These are phyloP conservation scores for Backusella parvicylindrica DNA, from an alignment of 192 early-diverging fungal species.

Conservation along the genomic window DNA sequence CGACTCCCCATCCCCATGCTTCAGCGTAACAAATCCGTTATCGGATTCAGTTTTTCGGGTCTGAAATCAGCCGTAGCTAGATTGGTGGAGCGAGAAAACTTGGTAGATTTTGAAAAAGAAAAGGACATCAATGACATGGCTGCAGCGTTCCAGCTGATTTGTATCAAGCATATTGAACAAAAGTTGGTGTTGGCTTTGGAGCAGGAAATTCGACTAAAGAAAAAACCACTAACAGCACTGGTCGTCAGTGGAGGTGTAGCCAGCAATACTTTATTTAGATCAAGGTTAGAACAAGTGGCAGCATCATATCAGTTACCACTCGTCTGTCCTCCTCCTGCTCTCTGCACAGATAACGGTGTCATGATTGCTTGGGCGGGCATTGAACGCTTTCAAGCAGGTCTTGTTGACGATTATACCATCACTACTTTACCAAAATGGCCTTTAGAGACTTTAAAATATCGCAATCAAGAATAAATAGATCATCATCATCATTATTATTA, in stretches of 20 bases:
- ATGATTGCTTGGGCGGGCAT: conserved; percentile 87
- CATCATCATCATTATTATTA: neutral
- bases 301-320: conserved; percentile 42
- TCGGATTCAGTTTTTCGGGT: conserved; percentile 74
- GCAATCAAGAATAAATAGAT: neutral
- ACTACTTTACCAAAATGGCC: conserved; percentile 76
- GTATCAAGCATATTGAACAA: conserved; percentile 56
- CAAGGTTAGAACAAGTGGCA: conserved; percentile 41
- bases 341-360: conserved; percentile 81
- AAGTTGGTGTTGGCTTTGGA: conserved; percentile 58
- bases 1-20: conserved; percentile 61
- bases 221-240: conserved; percentile 40
- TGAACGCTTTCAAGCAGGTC: conserved; percentile 60
- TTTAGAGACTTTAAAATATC: conserved; percentile 48
- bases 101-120: conserved; percentile 21
- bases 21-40: conserved; percentile 44
- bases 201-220: conserved; percentile 30
- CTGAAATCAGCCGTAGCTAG: conserved; percentile 65
- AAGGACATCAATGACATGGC: conserved; percentile 59
- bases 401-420: conserved; percentile 69
- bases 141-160: conserved; percentile 66
- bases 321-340: conserved; percentile 70
- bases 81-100: conserved; percentile 41
- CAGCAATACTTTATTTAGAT: conserved; percentile 62
- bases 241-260: conserved; percentile 79